These are phyloP conservation scores for Lachnellula hyalina DNA, from an alignment of 2,329 filamentous ascomycete genomes.

Conservation along the genomic window DNA sequence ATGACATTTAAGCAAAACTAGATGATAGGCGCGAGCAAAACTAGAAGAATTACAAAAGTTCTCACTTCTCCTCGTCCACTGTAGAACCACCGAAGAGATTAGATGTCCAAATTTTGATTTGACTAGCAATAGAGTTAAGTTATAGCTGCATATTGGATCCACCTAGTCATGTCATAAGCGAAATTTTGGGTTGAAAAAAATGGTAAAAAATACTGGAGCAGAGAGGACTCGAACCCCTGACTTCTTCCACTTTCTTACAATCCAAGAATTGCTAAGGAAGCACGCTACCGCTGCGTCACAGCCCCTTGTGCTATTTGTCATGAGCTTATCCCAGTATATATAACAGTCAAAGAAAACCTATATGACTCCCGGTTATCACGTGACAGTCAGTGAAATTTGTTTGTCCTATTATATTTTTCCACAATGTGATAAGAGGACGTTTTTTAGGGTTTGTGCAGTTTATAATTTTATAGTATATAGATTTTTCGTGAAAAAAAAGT, in stretches of 20 bases:
- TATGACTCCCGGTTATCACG: neutral
- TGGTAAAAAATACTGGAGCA: neutral
- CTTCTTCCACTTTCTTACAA: slow-evolving; percentile 2
- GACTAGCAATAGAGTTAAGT: too few relatives aligned
- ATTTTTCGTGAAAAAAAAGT: too few relatives aligned
- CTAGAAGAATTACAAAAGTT: neutral
- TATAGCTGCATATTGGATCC: too few relatives aligned
- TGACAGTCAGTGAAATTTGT: neutral
- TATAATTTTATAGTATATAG: too few relatives aligned
- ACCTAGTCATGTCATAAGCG: neutral
- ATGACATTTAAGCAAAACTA: neutral
- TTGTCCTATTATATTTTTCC: too few relatives aligned
- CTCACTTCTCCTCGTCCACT: neutral
- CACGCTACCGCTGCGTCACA: slow-evolving; percentile 4
- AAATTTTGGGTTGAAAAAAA: neutral
- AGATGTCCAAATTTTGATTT: too few relatives aligned
- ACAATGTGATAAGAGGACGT: too few relatives aligned
- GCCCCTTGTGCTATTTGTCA: neutral
- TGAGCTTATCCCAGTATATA: neutral
- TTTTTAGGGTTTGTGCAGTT: too few relatives aligned
- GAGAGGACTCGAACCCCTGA: neutral
- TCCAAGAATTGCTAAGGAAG: slow-evolving; percentile 1
- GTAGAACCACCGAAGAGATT: too few relatives aligned
- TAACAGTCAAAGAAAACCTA: neutral
- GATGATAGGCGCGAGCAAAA: neutral